These are phyloP conservation scores for Herpetomonas samuelpessoai DNA, from an alignment of 208 protist genomes.

Conservation along the genomic window DNA sequence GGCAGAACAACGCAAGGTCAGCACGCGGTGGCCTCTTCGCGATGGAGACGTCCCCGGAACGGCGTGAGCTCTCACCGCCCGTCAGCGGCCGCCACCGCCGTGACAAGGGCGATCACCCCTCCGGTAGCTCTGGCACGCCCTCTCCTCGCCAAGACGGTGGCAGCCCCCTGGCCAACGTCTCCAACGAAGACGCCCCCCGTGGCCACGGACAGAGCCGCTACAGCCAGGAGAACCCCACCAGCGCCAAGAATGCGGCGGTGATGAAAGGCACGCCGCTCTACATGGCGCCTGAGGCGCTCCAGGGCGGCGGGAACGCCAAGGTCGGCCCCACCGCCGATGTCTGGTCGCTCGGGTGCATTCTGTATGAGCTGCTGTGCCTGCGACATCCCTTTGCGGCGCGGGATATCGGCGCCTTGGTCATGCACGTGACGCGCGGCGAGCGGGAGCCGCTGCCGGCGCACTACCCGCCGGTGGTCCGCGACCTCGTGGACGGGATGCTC, in stretches of 20 bases:
- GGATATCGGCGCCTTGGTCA: slow-evolving; percentile 68
- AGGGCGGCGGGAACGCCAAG: slow-evolving; percentile 64
- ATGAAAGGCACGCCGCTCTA: slow-evolving; percentile 95
- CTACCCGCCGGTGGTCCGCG: slow-evolving; percentile 48
- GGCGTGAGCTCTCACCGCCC: no score
- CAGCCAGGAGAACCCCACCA: no score
- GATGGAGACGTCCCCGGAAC: no score
- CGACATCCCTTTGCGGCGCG: slow-evolving; percentile 83
- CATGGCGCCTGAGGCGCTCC: slow-evolving; percentile 91
- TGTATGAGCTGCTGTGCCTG: slow-evolving; percentile 87
- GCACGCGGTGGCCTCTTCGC: no score
- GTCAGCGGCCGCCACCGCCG: no score
- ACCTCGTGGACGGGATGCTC: slow-evolving; percentile 66
- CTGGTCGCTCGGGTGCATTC: slow-evolving; percentile 91
- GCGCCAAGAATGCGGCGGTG: slow-evolving; percentile 29
- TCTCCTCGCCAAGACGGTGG: no score
- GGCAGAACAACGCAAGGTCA: no score
- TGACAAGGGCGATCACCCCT: no score
- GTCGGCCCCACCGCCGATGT: slow-evolving; percentile 78
- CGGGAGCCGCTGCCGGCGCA: slow-evolving; percentile 65
- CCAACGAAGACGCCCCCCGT: no score
- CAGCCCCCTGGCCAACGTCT: no score
- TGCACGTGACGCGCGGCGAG: slow-evolving; percentile 71
- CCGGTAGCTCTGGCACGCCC: no score
- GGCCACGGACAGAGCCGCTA: no score